A percentile compares a stretch with the other conserved stretches of the same genome.
phyloP scores from a whole-genome alignment of 768 basidiomycete genomes.

The Podaxis mareebaensis region DNA sequence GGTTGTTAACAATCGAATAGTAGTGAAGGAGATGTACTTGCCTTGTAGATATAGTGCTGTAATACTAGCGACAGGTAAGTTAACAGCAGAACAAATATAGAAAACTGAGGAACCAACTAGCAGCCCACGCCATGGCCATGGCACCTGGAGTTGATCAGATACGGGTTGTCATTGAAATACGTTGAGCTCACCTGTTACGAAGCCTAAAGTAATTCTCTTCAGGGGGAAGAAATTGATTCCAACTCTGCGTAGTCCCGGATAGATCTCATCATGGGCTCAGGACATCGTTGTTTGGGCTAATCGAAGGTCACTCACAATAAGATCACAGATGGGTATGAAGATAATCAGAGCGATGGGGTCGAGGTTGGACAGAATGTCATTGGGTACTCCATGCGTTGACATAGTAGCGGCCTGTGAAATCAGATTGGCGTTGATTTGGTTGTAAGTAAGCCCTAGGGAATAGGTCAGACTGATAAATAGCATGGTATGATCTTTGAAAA shows the following conservation, averaged over 20 bases:
- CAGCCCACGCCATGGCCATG: constrained; percentile 70
- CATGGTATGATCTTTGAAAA: neutral
- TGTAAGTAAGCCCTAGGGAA: constrained; percentile 60
- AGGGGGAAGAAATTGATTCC: constrained; percentile 59
- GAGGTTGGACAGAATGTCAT: constrained; percentile 77
- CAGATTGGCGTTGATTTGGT: constrained; percentile 78
- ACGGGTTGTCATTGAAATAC: neutral
- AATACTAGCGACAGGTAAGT: constrained; percentile 40
- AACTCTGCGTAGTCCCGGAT: constrained; percentile 53
- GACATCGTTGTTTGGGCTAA: neutral
- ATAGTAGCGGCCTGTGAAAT: constrained; percentile 83
- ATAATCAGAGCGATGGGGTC: constrained; percentile 78
- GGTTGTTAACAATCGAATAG: constrained; percentile 28
- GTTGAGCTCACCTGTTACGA: constrained; percentile 45
- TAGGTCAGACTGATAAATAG: neutral
- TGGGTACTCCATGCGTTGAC: constrained; percentile 68
- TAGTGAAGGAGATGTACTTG: neutral
- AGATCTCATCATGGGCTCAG: constrained; percentile 31
- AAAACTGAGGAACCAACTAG: constrained; percentile 17
- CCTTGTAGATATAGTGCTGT: constrained; percentile 75
- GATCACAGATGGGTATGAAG: constrained; percentile 65
- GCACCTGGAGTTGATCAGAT: constrained; percentile 20
- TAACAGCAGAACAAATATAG: neutral
- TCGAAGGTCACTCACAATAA: constrained; percentile 36
- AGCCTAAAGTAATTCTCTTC: constrained; percentile 60